A percentile compares a stretch with the other conserved stretches of the same genome.
Evolutionary conservation across 2,329 filamentous ascomycete species (phyloP).

Genomic region (Fusarium begoniae): DNA sequence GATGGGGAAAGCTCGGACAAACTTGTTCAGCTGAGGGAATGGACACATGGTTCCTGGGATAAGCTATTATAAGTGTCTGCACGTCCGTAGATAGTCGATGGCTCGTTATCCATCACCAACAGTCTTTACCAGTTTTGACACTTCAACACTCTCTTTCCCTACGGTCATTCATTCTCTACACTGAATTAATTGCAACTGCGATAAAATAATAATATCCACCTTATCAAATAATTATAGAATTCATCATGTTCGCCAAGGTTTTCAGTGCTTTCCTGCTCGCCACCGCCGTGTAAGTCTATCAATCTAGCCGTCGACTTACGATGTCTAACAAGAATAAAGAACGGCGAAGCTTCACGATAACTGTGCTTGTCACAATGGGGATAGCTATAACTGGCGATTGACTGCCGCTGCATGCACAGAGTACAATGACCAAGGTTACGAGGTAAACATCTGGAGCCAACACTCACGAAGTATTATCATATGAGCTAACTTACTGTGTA

Average conservation of each 20-base stretch:
- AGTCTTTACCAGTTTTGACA: background rate
- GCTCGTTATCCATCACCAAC: background rate
- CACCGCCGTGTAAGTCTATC: slow-evolving; percentile 18
- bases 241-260: slow-evolving; percentile 27
- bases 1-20: background rate
- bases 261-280: slow-evolving; percentile 20
- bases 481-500: too few species aligned
- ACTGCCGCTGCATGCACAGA: slow-evolving; percentile 27
- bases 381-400: slow-evolving; percentile 34
- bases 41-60: fast-evolving
- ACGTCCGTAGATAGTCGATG: background rate
- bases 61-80: background rate
- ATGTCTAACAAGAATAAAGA: background rate
- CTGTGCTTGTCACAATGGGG: slow-evolving; percentile 34
- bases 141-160: background rate
- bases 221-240: background rate
- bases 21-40: background rate
- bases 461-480: too few species aligned
- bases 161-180: background rate
- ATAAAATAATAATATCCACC: background rate
- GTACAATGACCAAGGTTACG: slow-evolving; percentile 21
- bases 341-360: slow-evolving; percentile 30
- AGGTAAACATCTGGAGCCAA: background rate
- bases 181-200: background rate
- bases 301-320: too few species aligned